phyloP scores from a whole-genome alignment of 768 basidiomycete genomes.

The Cystofilobasidium bisporidii region DNA sequence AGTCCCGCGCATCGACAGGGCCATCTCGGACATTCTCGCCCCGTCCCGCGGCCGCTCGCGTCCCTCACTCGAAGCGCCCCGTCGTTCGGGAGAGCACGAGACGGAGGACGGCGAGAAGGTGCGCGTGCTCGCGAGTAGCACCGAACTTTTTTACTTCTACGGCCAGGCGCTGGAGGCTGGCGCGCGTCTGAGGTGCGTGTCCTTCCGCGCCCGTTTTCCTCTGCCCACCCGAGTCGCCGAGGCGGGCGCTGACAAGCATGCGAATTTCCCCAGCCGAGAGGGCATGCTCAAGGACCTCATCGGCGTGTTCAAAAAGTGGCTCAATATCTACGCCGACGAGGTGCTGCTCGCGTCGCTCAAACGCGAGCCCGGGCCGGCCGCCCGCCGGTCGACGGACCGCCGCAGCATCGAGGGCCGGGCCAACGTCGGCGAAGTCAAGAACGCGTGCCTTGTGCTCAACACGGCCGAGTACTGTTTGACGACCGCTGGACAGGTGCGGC shows the following conservation, averaged over 20 bases:
- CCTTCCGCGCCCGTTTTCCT: not conserved
- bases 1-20: conserved; percentile 52
- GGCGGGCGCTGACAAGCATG: not conserved
- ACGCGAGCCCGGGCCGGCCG: not conserved
- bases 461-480: conserved; percentile 95
- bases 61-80: conserved; percentile 52
- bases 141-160: conserved; percentile 95
- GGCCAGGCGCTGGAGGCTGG: conserved; percentile 91
- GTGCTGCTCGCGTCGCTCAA: not conserved
- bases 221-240: no score
- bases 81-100: conserved; percentile 34
- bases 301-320: conserved; percentile 81
- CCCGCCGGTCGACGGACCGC: conserved; percentile 42
- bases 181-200: conserved; percentile 54
- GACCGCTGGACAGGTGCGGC: conserved; percentile 69
- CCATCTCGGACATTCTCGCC: conserved; percentile 80
- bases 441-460: conserved; percentile 82
- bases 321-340: conserved; percentile 67
- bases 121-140: conserved; percentile 78
- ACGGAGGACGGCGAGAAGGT: conserved; percentile 47
- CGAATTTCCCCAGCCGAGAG: conserved; percentile 47
- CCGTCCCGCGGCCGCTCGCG: conserved; percentile 63
- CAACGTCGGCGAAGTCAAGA: conserved; percentile 64
- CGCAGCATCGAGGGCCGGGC: conserved; percentile 71
- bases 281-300: conserved; percentile 73